Evolutionary conservation across 225 moss, liverwort and hornwort genomes (phyloP), one percentile per base, ranked within the genome.

Genomic region (Climacium dendroides): DNA sequence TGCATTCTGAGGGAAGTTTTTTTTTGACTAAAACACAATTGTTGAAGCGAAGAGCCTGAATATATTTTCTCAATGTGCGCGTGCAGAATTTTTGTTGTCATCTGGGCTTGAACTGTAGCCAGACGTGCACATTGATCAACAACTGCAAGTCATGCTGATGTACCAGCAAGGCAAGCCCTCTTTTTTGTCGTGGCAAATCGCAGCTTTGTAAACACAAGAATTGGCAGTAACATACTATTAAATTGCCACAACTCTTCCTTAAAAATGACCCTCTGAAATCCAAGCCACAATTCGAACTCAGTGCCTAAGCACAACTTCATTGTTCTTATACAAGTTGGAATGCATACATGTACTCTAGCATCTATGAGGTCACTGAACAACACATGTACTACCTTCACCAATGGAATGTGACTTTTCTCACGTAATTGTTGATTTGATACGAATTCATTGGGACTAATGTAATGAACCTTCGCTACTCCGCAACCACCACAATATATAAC

Each of bases 171-270:
- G 32, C 2, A 0, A 22, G 22, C 35, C 19, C 20, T 19, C 7
- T 67, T 13, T 37, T n/a, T 0, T 22, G 0, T 11, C 1, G 1
- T 20, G 6, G n/a, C 10, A 35, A 2, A 63, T 34, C 2, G 6
- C 2, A 32, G 0, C 25, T 43, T 71, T 45, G 10, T 29, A 5
- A 11, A 73, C 4, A 73, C 6, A 29, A 18, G 11, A 18, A 47
- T 18, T 29, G 2, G 6, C 4, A 29, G 10, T 10, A 73, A 29
- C 3, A 10, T 18, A 29, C 3, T 29, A 10, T 6, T 45, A 4
- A 29, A 45, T 17, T 29, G 17, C 11, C 19, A 74, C 7, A 30
- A 50, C 0, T 52, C 12, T 30, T 74, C 13, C 5, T 50, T 32
- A 3, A 32, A 48, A 11, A 48, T 48, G 11, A 32, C 19, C 7